Percentiles rank a stretch among this genome's conserved stretches.
Conservation (phyloP, 257 asterid genomes). For the Thymus quinquecostatus region DNA sequence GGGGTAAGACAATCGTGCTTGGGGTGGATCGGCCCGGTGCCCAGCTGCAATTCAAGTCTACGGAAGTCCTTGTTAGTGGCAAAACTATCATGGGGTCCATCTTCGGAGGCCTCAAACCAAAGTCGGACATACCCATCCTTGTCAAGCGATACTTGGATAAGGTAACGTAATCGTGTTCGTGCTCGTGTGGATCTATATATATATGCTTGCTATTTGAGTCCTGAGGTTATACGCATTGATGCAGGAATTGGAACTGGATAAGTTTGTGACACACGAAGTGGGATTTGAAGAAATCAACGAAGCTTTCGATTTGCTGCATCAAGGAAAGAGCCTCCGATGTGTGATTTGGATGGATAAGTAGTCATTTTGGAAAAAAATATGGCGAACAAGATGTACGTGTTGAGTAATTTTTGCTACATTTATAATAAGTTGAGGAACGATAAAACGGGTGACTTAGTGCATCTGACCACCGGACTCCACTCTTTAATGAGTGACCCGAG, state of each 20-base stretch:
- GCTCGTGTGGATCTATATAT: too few relatives aligned
- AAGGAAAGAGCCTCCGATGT: conserved; percentile 80
- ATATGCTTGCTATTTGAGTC: too few relatives aligned
- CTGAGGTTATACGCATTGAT: neutral
- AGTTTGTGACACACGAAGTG: conserved; percentile 87
- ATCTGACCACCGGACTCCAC: too few relatives aligned
- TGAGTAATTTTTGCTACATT: too few relatives aligned
- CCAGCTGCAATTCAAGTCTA: conserved; percentile 47
- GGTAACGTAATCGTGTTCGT: conserved; percentile 37
- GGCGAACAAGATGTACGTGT: too few relatives aligned
- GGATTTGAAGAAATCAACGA: conserved; percentile 62
- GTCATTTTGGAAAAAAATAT: too few relatives aligned
- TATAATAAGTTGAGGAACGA: too few relatives aligned
- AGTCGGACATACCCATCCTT: conserved; percentile 71
- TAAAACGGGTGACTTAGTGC: too few relatives aligned
- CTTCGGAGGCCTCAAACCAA: conserved; percentile 82
- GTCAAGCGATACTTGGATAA: conserved; percentile 58
- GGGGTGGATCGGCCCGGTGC: conserved; percentile 72
- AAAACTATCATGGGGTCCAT: conserved; percentile 57
- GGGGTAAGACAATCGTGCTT: conserved; percentile 73
- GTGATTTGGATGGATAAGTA: conserved; percentile 80
- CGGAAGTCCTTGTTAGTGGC: conserved; percentile 50
- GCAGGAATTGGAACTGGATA: conserved; percentile 75
- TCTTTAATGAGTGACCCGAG: too few relatives aligned
- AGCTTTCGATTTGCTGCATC: conserved; percentile 67